Conservation (phyloP, 805 yeast genomes). For the Yamadazyma takamatsuzukensis region DNA sequence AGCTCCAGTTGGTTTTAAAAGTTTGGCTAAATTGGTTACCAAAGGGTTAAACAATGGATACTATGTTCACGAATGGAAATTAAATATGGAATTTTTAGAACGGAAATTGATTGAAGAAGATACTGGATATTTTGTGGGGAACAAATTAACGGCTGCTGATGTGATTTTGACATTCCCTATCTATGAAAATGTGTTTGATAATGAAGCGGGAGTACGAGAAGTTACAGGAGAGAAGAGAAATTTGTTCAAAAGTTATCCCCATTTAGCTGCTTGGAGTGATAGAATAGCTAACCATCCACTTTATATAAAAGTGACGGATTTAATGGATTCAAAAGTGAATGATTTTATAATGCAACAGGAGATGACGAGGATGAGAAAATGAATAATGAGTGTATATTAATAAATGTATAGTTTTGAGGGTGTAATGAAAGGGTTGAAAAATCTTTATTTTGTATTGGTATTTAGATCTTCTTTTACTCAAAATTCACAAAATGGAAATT, state of each 20-base stretch:
- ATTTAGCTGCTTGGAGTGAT: constrained; percentile 36
- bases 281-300: constrained; percentile 27
- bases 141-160: constrained; percentile 36
- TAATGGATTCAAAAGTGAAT: constrained; percentile 26
- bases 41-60: constrained; percentile 46
- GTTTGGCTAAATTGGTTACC: constrained; percentile 40
- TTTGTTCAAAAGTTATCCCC: constrained; percentile 29
- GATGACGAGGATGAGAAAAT: too few relatives aligned
- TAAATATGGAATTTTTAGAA: constrained; percentile 28
- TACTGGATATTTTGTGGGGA: constrained; percentile 37
- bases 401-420: too few relatives aligned
- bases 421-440: too few relatives aligned
- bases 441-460: too few relatives aligned
- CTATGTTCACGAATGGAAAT: constrained; percentile 44
- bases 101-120: constrained; percentile 19
- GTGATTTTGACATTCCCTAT: constrained; percentile 35
- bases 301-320: constrained; percentile 25
- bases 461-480: too few relatives aligned
- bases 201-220: constrained; percentile 31
- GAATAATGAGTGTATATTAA: too few relatives aligned
- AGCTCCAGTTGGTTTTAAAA: constrained; percentile 48
- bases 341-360: constrained; percentile 8
- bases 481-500: too few relatives aligned
- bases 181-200: constrained; percentile 33
- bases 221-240: constrained; percentile 31